These are phyloP conservation scores for Paramecium primaurelia DNA, from an alignment of 73 alveolate species.

Conservation along the genomic window DNA sequence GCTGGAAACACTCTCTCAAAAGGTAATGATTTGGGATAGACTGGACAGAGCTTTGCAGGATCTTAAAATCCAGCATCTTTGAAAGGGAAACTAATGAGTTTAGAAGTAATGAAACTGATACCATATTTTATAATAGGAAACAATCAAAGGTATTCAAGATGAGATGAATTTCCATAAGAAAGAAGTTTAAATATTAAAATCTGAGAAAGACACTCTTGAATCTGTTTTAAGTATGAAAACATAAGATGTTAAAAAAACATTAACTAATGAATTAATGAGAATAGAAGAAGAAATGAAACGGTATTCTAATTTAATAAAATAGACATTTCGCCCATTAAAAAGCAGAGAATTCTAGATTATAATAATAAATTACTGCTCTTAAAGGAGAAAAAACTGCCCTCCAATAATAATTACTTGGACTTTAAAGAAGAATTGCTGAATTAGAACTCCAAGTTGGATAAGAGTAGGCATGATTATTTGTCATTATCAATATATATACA, in stretches of 20 bases:
- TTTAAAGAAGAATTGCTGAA: constrained; percentile 88
- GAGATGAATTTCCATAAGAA: constrained; percentile 94
- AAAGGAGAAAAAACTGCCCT: constrained; percentile 90
- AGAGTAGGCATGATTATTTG: constrained; percentile 59
- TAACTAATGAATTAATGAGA: constrained; percentile 81
- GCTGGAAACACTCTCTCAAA: constrained; percentile 48
- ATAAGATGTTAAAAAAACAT: constrained; percentile 83
- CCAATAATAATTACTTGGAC: constrained; percentile 75
- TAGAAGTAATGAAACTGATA: constrained; percentile 55
- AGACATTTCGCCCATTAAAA: constrained; percentile 77
- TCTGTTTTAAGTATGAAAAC: constrained; percentile 93
- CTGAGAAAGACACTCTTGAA: constrained; percentile 94
- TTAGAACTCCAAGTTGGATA: constrained; percentile 83
- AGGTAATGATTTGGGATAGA: constrained; percentile 36
- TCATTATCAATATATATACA: background rate
- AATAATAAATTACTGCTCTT: constrained; percentile 80
- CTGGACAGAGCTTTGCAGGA: constrained; percentile 57
- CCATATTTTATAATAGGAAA: constrained; percentile 65
- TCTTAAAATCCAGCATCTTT: constrained; percentile 77
- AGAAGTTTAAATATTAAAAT: constrained; percentile 84
- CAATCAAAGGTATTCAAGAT: constrained; percentile 83
- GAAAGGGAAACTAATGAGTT: constrained; percentile 68
- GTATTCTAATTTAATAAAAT: background rate
- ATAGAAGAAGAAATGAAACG: constrained; percentile 97
- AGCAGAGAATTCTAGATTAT: constrained; percentile 80